phyloP scores from a whole-genome alignment of 148 eudicot genomes.

The Limonium bicolor region DNA sequence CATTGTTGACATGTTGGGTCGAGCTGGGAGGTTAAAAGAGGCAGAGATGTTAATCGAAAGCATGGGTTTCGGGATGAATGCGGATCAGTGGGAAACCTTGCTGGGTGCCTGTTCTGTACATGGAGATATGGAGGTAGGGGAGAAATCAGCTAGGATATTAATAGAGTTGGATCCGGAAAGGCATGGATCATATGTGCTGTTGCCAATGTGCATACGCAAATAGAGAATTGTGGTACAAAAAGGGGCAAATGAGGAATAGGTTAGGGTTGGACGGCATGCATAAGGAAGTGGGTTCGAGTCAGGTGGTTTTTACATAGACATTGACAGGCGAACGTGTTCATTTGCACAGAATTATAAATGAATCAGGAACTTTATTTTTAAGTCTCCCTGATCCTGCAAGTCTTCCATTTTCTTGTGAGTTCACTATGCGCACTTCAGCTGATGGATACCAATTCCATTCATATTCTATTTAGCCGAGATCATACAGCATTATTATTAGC shows the following conservation, averaged over 20 bases:
- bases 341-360: neutral
- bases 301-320: no score
- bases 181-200: constrained; percentile 17
- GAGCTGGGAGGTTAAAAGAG: constrained; percentile 22
- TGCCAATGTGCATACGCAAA: constrained; percentile 29
- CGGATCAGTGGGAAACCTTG: constrained; percentile 20
- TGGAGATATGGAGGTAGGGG: constrained; percentile 18
- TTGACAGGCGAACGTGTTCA: no score
- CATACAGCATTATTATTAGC: no score
- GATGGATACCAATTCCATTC: neutral
- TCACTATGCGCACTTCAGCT: neutral
- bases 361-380: neutral
- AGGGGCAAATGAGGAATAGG: constrained; percentile 16
- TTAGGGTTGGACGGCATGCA: constrained; percentile 6
- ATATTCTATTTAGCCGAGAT: no score
- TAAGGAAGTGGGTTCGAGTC: constrained; percentile 17
- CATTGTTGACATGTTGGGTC: constrained; percentile 25
- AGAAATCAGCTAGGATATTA: constrained; percentile 10
- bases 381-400: neutral
- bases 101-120: constrained; percentile 25
- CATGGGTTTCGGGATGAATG: constrained; percentile 14
- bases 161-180: constrained; percentile 13
- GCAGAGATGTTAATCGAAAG: constrained; percentile 19
- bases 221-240: constrained; percentile 22
- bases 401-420: neutral